Evolutionary conservation across 805 yeast species (phyloP), one percentile per base, ranked within the genome.

Genomic region (Kluyveromyces aestuarii): DNA sequence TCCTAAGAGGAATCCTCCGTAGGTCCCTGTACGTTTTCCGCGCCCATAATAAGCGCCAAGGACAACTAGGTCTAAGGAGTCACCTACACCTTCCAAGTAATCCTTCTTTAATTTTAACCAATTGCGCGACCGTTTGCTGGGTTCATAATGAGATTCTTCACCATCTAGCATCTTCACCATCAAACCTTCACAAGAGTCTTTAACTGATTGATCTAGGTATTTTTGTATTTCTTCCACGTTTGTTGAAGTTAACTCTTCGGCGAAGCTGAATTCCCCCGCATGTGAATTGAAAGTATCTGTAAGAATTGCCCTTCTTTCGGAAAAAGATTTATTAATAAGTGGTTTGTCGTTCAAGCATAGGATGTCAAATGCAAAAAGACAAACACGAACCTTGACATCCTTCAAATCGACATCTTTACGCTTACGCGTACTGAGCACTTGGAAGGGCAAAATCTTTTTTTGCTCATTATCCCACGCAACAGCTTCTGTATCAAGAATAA

Each of bases 21-120:
- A 93, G 52, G 84, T 77, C 10, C 96, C 96, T 0, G 98, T 90
- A 61, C 99, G 78, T 67, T 91, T 93, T 41, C 99, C 99, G 50
- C 81, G 81, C 18, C 99, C 99, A 55, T 79, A 79, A 63, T 88
- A 93, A 0, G 96, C 99, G 10, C 99, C 99, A 45, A 93, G 72
- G 2, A 93, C 97, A 14, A 88, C 96, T 49, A 93, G 70, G 64
- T 93, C 99, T 27, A 93, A 71, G 0, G 98, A 89, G 66, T 93
- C 99, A 14, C 99, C 99, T 3, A 90, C 87, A 19, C 99, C 99
- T 16, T 86, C 87, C 44, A 93, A 73, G 59, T 93, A 93, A 68
- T 93, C 99, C 66, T 93, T 93, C 67, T 93, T 93, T 62, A 93
- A 72, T 62, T 93, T 93, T 53, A 93, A 74, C 99, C 99, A 93